Evolutionary conservation across 208 protist genomes (phyloP).

Genomic region (Leishmania tarentolae): DNA sequence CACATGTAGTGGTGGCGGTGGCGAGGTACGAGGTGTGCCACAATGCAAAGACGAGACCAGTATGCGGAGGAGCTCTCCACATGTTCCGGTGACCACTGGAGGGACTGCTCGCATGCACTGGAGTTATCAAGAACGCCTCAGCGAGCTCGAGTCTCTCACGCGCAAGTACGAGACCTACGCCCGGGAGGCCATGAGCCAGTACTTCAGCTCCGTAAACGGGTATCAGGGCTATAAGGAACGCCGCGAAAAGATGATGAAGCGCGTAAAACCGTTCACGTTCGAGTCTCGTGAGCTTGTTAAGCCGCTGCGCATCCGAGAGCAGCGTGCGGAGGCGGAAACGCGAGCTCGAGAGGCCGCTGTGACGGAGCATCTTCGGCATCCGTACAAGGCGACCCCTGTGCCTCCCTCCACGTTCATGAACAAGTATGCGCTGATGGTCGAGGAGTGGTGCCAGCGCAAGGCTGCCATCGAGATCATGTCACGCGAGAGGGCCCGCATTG

Average conservation of each 20-base stretch:
- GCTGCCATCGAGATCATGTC: slow-evolving; percentile 65
- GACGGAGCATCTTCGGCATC: slow-evolving; percentile 26
- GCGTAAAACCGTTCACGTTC: slow-evolving; percentile 69
- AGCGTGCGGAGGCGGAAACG: slow-evolving; percentile 43
- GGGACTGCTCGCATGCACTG: neutral
- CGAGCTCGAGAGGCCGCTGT: slow-evolving; percentile 39
- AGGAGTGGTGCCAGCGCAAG: slow-evolving; percentile 89
- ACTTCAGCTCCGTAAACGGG: slow-evolving; percentile 53
- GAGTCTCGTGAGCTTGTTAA: slow-evolving; percentile 54
- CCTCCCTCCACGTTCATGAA: slow-evolving; percentile 88
- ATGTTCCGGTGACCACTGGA: neutral
- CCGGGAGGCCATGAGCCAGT: slow-evolving; percentile 53
- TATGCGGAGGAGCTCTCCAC: neutral
- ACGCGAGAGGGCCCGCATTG: slow-evolving; percentile 54
- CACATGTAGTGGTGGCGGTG: neutral
- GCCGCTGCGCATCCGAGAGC: slow-evolving; percentile 46
- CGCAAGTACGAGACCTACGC: slow-evolving; percentile 53
- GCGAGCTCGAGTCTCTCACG: slow-evolving; percentile 52
- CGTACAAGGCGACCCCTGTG: slow-evolving; percentile 66
- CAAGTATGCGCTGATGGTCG: slow-evolving; percentile 91
- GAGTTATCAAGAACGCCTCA: slow-evolving; percentile 34
- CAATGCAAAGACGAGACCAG: neutral
- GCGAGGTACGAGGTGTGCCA: too few species aligned
- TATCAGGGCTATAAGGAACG: slow-evolving; percentile 53
- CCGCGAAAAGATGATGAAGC: slow-evolving; percentile 40